phyloP scores from a whole-genome alignment of 208 protist species.

The Naegleria lovaniensis region DNA sequence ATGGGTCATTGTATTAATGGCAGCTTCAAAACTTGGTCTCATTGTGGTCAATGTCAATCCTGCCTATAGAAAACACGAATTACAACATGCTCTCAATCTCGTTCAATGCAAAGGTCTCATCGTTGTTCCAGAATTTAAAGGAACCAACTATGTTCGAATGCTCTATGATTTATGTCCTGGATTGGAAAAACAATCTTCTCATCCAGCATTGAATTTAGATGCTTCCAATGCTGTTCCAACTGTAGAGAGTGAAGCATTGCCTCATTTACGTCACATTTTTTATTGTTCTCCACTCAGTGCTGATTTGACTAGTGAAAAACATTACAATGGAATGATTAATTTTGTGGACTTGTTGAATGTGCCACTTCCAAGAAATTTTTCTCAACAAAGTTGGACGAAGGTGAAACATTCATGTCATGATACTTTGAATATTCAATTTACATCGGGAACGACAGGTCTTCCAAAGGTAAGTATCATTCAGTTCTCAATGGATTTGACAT shows the following conservation, averaged over 20 bases:
- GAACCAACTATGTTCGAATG: slow-evolving; percentile 42
- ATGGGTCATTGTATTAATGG: slow-evolving; percentile 48
- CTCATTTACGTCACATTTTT: slow-evolving; percentile 17
- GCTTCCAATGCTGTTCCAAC: neutral
- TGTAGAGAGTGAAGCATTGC: neutral
- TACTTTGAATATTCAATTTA: slow-evolving; percentile 53
- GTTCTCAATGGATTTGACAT: too few relatives aligned
- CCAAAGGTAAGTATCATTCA: too few relatives aligned
- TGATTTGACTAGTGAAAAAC: slow-evolving; percentile 1
- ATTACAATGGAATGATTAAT: slow-evolving; percentile 25
- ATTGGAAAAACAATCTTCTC: neutral
- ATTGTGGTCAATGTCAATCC: slow-evolving; percentile 61
- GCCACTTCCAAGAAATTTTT: neutral
- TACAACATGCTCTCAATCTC: slow-evolving; percentile 48
- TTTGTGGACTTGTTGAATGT: slow-evolving; percentile 11
- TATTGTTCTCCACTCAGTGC: neutral
- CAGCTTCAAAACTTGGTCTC: slow-evolving; percentile 46
- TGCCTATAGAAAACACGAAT: slow-evolving; percentile 46
- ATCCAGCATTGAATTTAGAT: neutral
- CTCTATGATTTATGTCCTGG: neutral
- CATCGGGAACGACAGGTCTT: slow-evolving; percentile 53
- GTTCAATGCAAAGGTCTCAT: slow-evolving; percentile 48
- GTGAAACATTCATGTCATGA: neutral
- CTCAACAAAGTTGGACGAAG: neutral
- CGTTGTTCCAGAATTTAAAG: slow-evolving; percentile 41